These are phyloP conservation scores for Clavariopsis aquatica DNA, from an alignment of 495 filamentous ascomycete species.

Conservation along the genomic window DNA sequence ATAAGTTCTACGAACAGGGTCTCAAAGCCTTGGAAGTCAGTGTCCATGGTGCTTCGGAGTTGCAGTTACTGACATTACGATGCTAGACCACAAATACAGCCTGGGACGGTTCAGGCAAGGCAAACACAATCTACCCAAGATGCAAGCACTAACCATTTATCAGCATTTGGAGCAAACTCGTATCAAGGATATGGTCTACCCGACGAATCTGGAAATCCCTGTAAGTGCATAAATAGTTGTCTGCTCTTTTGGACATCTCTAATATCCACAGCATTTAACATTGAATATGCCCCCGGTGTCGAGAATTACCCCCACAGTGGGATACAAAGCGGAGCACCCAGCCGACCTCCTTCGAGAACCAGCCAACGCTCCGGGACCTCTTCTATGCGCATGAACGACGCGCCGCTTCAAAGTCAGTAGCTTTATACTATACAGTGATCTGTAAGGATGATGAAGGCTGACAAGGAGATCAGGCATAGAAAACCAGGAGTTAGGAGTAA, in stretches of 20 bases:
- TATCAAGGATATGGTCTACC: constrained; percentile 19
- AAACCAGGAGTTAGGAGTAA: constrained; percentile 61
- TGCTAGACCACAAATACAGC: neutral
- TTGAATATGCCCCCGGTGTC: constrained; percentile 27
- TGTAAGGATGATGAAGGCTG: constrained; percentile 7
- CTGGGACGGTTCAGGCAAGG: neutral
- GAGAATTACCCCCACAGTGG: constrained; percentile 29
- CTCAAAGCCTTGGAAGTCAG: neutral
- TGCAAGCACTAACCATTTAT: neutral
- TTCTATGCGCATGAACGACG: constrained; percentile 9
- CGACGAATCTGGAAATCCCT: constrained; percentile 3
- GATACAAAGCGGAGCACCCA: constrained; percentile 27
- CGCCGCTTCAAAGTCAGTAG: constrained; percentile 23
- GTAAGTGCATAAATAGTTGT: constrained; percentile 5
- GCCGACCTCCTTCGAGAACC: constrained; percentile 33
- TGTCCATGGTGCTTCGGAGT: neutral
- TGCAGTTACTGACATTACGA: neutral
- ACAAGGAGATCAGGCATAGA: constrained; percentile 32
- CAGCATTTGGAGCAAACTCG: neutral
- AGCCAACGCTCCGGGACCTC: constrained; percentile 32
- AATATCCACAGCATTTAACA: constrained; percentile 19
- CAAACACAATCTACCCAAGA: neutral
- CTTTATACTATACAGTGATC: neutral
- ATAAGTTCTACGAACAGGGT: constrained; percentile 20
- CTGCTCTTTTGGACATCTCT: neutral